Base-by-base conservation (phyloP, 495 filamentous ascomycete genomes). In the Hamigera avellanea region DNA sequence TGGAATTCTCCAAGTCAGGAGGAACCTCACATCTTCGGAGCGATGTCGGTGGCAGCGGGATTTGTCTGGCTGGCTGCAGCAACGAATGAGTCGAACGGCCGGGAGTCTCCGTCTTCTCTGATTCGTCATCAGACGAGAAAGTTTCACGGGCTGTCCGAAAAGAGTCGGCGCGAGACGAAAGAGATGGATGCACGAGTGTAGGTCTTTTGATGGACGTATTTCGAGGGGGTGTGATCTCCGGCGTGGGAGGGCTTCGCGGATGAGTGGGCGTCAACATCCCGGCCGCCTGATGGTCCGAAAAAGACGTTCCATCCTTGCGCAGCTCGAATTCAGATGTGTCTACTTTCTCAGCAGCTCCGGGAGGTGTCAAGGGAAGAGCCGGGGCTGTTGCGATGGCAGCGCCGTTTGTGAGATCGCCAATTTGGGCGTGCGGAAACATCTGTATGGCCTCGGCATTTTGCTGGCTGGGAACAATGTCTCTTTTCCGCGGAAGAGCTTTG, bases 101-200 rank as follows among this genome's bases (percentile, higher is more conserved):
- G 3, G 70, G 63, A 1, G 66, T 66, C 23, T 72, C 59, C 2
- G 70, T 73, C 1, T 66, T 65, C 23, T 73, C 59, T 2, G 70
- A 73, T 18, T 81, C 79, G 23, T 70, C 75, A 37, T 82, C 79
- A 0, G 77, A 76, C 2, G 70, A 74, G 15, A 69, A 62, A 8
- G 63, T 71, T 51, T 88, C 83, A 15, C 59, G 66, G 9, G 83
- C 82, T 0, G 83, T 88, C 40, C 64, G 75, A 46, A 85, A 88
- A 2, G 82, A 86, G 19, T 85, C 78, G 14, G 76, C 66, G 13
- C 76, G 72, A 29, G 79, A 67, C 2, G 67, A 68, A 10, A 50
- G 56, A 4, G 64, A 61, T 5, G 53, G 42, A 28, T 59, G 49
- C 8, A 52, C 46, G 15, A 53, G 41, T 6, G 68, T 67, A 10